Base-by-base conservation (phyloP, 1,284 basidiomycete species). In the Leccinum subrobustum region DNA sequence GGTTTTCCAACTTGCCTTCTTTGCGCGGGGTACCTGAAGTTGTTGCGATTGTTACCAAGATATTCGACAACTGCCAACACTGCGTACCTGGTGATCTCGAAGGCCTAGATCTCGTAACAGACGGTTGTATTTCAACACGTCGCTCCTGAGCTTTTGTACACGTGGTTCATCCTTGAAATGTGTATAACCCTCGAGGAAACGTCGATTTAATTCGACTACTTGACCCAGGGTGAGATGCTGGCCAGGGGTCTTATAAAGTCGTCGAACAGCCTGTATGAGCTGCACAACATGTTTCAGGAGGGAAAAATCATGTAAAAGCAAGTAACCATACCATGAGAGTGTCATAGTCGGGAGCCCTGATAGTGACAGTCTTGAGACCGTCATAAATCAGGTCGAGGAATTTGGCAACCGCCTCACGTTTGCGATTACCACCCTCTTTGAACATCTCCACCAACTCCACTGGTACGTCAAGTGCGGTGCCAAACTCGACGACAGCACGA, bases 401-500 rank as follows among this genome's bases (percentile, higher is more conserved):
- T 72, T 93, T 91, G 8, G 88, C 83, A 52, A 96, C 94, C 0
- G 97, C 96, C 68, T 96, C 91, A 64, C 94, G 83, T 78, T 99
- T 99, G 70, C 91, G 85, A 31, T 81, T 76, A 6, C 96, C 96
- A 18, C 97, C 97, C 67, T 89, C 81, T 70, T 94, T 93, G 78
- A 96, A 99, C 83, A 92, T 89, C 44, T 91, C 86, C 5, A 99
- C 89, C 50, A 93, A 81, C 63, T 96, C 93, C 8, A 77, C 73
- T 20, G 96, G 95, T 29, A 98, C 94, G 67, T 95, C 91, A 65
- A 98, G 81, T 11, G 96, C 94, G 3, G 87, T 81, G 11, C 97
- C 97, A 73, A 99, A 99, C 74, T 99, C 97, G 61, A 99, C 91
- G 23, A 99, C 97, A 8, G 94, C 96, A 60, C 96, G 85, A 16